These are phyloP conservation scores for Scolecobasidium constrictum DNA, from an alignment of 2,329 filamentous ascomycete species.

Conservation along the genomic window DNA sequence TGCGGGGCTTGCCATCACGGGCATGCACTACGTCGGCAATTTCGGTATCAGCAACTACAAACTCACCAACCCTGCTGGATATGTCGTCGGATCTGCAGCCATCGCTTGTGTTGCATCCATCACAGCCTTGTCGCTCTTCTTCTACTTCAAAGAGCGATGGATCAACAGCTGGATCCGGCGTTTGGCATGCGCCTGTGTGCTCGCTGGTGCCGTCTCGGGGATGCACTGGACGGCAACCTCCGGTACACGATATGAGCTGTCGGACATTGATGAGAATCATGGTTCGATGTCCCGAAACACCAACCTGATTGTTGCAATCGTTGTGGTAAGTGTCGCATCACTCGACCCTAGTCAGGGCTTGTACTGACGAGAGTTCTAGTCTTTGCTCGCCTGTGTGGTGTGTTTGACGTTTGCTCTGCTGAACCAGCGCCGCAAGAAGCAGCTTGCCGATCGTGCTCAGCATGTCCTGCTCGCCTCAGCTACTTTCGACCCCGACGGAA, in stretches of 20 bases:
- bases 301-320: conserved; percentile 64
- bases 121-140: conserved; percentile 63
- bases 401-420: conserved; percentile 25
- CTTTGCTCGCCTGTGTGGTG: conserved; percentile 25
- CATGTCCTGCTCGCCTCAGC: conserved; percentile 47
- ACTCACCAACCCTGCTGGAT: conserved; percentile 47
- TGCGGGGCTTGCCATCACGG: conserved; percentile 64
- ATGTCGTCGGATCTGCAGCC: conserved; percentile 56
- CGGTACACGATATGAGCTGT: conserved; percentile 58
- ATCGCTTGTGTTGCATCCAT: conserved; percentile 66
- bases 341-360: no score
- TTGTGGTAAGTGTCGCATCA: conserved; percentile 42
- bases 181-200: conserved; percentile 50
- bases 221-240: conserved; percentile 79
- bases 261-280: conserved; percentile 30
- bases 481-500: conserved; percentile 56
- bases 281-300: conserved; percentile 40
- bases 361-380: no score
- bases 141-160: conserved; percentile 65
- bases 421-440: conserved; percentile 24
- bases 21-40: conserved; percentile 86
- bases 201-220: conserved; percentile 66
- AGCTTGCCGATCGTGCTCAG: conserved; percentile 35
- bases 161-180: conserved; percentile 71
- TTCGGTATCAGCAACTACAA: conserved; percentile 68